Percentiles rank a stretch among this genome's conserved stretches.
phyloP scores from a whole-genome alignment of 139 green algal genomes.

The Tetraselmis striata region DNA sequence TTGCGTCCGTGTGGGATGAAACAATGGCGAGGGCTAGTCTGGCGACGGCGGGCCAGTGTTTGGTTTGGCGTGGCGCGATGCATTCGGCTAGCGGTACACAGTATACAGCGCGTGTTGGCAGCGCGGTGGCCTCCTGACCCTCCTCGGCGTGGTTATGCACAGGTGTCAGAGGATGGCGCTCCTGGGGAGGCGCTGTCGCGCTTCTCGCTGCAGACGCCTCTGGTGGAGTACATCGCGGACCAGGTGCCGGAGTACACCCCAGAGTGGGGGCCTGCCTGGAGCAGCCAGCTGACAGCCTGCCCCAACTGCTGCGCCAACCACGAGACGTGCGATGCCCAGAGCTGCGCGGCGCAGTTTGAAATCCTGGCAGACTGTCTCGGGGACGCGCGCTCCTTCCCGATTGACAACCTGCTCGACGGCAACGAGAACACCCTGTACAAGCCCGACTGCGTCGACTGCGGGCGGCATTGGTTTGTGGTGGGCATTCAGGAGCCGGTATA shows the following conservation, averaged over 20 bases:
- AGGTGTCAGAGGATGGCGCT: neutral
- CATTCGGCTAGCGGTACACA: no score
- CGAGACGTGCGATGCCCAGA: neutral
- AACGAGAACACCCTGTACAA: neutral
- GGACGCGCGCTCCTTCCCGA: neutral
- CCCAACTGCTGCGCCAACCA: neutral
- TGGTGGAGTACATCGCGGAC: neutral
- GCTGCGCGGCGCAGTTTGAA: neutral
- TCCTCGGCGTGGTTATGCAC: no score
- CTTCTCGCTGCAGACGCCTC: neutral
- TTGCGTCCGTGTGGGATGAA: no score
- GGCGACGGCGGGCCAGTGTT: no score
- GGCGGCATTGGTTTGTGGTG: neutral
- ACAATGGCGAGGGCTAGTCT: no score
- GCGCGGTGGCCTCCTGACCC: no score
- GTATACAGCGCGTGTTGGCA: no score
- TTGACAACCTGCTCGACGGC: neutral
- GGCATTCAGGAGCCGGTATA: neutral
- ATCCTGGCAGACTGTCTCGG: neutral
- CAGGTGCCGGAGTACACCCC: neutral
- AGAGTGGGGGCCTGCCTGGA: neutral
- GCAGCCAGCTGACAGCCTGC: neutral
- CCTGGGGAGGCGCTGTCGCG: neutral
- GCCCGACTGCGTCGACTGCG: neutral
- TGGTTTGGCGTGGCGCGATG: no score